Evolutionary conservation across 192 early-diverging fungal species (phyloP), one percentile per base, ranked within the genome.

Genomic region (Geosiphon pyriformis): DNA sequence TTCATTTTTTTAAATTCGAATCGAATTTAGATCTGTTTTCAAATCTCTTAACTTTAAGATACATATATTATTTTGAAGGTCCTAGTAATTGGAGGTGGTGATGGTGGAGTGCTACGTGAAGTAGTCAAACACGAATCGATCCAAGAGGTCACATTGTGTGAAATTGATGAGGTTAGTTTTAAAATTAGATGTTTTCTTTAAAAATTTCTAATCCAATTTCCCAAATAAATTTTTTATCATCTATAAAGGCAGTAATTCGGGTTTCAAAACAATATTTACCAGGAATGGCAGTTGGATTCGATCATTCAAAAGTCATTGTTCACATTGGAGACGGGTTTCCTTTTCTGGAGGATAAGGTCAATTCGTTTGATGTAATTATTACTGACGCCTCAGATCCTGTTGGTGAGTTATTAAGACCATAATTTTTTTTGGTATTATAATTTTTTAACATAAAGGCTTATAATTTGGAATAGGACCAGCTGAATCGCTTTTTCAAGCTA

Each of bases 301-400:
- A 87, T 46, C 90, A 97, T 76, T 91, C 94, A 70, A 99, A 98
- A 82, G 94, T 96, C 68, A 90, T 85, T 52, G 84, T 97, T 35
- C 87, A 91, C 74, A 90, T 99, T 78, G 95, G 93, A 59, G 97
- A 99, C 72, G 97, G 97, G 4, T 95, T 99, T 77, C 83, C 82
- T 54, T 99, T 91, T 78, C 80, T 99, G 66, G 83, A 90, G 78
- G 87, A 91, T 78, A 90, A 96, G 80, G 78, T 79, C 57, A 84
- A 90, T 62, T 77, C 82, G 67, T 99, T 91, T 78, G 97, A 99
- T 74, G 92, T 97, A 32, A 99, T 99, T 75, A 99, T 99, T 81
- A 99, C 95, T 61, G 97, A 99, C 68, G 92, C 92, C 30, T 97
- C 94, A 10, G 97, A 99, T 70, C 97, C 97, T 37, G 94, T 95